These are phyloP conservation scores for Geotrichum cucujoidarum DNA, from an alignment of 1,139 yeast species.

Conservation along the genomic window DNA sequence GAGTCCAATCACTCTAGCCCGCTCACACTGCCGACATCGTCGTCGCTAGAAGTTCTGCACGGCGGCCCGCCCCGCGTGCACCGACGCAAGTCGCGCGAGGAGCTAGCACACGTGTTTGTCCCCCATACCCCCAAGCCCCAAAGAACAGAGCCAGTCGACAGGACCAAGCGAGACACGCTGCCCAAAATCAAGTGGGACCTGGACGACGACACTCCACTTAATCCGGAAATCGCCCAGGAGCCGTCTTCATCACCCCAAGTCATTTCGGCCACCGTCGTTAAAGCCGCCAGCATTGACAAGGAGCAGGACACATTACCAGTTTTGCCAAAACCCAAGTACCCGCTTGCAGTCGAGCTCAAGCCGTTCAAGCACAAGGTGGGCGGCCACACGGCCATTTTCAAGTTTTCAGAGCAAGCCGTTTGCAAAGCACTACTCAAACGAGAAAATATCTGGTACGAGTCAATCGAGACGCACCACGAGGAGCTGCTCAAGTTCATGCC, in stretches of 20 bases:
- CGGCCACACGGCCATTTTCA: slow-evolving; percentile 95
- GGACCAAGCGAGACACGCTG: background rate
- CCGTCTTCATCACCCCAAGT: background rate
- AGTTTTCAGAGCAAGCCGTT: slow-evolving; percentile 88
- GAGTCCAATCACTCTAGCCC: slow-evolving; percentile 9
- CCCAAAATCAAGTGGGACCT: background rate
- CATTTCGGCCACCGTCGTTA: background rate
- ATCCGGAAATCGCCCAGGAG: background rate
- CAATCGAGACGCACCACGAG: slow-evolving; percentile 70
- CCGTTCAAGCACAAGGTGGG: slow-evolving; percentile 94
- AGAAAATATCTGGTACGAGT: slow-evolving; percentile 88
- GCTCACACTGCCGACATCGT: slow-evolving; percentile 3
- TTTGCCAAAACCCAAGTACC: slow-evolving; percentile 21
- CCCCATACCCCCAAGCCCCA: slow-evolving; percentile 46
- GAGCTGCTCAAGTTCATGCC: slow-evolving; percentile 85
- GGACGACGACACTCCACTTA: background rate
- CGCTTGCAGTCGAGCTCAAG: slow-evolving; percentile 66
- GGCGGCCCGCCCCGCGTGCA: slow-evolving; percentile 4
- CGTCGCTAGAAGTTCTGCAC: slow-evolving; percentile 2
- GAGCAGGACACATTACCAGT: slow-evolving; percentile 10
- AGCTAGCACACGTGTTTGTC: slow-evolving; percentile 58
- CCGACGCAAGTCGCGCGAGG: slow-evolving; percentile 17
- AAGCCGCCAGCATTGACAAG: slow-evolving; percentile 1
- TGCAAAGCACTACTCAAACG: slow-evolving; percentile 88
- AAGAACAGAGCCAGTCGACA: slow-evolving; percentile 1